phyloP scores from a whole-genome alignment of 768 basidiomycete species.

The Cyclocybe cylindracea region DNA sequence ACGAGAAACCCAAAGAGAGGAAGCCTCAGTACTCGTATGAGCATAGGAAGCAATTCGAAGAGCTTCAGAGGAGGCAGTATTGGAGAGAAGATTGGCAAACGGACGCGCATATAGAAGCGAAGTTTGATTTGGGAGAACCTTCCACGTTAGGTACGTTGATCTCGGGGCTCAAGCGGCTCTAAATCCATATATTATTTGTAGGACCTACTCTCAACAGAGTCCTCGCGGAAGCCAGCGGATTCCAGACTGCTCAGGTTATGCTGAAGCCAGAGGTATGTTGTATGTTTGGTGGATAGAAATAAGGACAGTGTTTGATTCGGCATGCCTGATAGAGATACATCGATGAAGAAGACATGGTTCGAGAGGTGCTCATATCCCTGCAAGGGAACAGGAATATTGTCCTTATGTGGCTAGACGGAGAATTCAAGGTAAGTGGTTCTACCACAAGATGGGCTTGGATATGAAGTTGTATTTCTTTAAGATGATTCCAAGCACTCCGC shows the following conservation, averaged over 20 bases:
- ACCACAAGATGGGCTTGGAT: not conserved
- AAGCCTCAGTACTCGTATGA: constrained; percentile 37
- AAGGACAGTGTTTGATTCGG: not conserved
- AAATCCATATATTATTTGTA: constrained; percentile 15
- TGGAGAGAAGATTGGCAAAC: constrained; percentile 71
- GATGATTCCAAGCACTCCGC: constrained; percentile 55
- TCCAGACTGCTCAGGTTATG: constrained; percentile 38
- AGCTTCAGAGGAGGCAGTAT: constrained; percentile 64
- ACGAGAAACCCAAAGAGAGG: not conserved
- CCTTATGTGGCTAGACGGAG: constrained; percentile 37
- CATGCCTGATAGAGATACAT: constrained; percentile 56
- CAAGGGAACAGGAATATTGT: constrained; percentile 72
- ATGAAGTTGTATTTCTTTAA: constrained; percentile 19
- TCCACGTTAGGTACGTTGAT: constrained; percentile 64
- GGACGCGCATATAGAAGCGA: constrained; percentile 38
- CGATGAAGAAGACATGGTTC: constrained; percentile 72
- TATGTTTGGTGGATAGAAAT: not conserved
- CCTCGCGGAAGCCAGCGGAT: constrained; percentile 31
- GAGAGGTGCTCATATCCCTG: constrained; percentile 74
- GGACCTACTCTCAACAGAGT: constrained; percentile 47
- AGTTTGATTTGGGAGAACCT: constrained; percentile 67
- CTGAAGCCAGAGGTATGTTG: constrained; percentile 42
- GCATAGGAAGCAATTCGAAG: constrained; percentile 61
- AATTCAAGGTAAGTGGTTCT: constrained; percentile 29
- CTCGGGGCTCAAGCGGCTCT: not conserved